Evolutionary conservation across 139 green algal genomes (phyloP).

Genomic region (Haematococcus sp.): DNA sequence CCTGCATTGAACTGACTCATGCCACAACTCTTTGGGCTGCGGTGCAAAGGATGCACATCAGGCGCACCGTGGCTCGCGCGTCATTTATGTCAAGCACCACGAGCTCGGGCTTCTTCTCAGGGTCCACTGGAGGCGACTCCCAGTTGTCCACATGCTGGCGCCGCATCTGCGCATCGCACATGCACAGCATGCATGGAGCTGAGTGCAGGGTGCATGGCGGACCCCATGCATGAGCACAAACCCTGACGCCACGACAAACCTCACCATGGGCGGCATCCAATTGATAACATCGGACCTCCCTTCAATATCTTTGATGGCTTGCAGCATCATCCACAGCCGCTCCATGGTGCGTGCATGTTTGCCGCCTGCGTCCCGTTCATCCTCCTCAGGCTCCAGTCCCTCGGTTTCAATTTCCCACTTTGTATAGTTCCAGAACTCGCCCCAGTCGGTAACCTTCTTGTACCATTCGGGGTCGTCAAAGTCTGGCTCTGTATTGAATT

Average conservation of each 20-base stretch:
- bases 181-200: not conserved
- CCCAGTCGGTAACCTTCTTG: slow-evolving; percentile 35
- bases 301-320: slow-evolving; percentile 12
- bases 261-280: slow-evolving; percentile 19
- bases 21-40: not conserved
- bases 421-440: slow-evolving; percentile 39
- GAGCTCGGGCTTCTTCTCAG: slow-evolving; percentile 11
- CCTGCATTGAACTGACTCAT: no score
- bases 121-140: slow-evolving; percentile 11
- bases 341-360: not conserved
- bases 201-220: not conserved
- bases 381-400: slow-evolving; percentile 8
- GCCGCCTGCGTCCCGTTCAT: slow-evolving; percentile 10
- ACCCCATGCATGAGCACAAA: slow-evolving; percentile 13
- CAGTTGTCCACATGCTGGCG: slow-evolving; percentile 20
- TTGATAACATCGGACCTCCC: slow-evolving; percentile 21
- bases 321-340: slow-evolving; percentile 3
- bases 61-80: slow-evolving; percentile 8
- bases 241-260: not conserved
- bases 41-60: not conserved
- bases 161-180: not conserved
- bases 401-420: slow-evolving; percentile 14
- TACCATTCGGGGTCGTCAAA: slow-evolving; percentile 37
- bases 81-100: slow-evolving; percentile 5
- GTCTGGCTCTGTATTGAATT: slow-evolving; percentile 19